Base-by-base conservation (phyloP, 1,284 basidiomycete genomes). In the Kwoniella shivajii region DNA sequence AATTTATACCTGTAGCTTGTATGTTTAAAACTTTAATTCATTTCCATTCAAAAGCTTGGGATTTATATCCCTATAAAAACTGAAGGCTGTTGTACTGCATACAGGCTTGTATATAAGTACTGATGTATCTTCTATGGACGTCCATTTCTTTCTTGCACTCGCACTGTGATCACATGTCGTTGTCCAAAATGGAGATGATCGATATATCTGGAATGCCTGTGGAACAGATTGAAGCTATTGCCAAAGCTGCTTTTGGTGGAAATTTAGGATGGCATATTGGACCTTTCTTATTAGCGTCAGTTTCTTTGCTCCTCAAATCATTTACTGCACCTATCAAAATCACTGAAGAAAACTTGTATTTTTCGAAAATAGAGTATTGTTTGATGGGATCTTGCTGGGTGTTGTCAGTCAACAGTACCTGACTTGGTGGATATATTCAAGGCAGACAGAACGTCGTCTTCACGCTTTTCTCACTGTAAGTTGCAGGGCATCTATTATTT, bases 281-380 rank as follows among this genome's bases (percentile, higher is more conserved):
- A 6, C 55, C 55, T 1, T 57, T 37, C 24, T 29, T 57, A 6
- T 31, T 57, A 22, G 47, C 43, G 55, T 57, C 36, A 46, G 55
- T 51, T 27, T 16, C n/a, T n/a, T 33, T 24, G 20, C 31, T 34
- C 3, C 22, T 26, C 3, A 43, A n/a, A 22, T 30, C 14, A 11
- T 13, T 4, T 14, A 26, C 27, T 18, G n/a, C n/a, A n/a, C n/a
- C n/a, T n/a, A n/a, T n/a, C n/a, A n/a, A n/a, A n/a, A n/a, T n/a
- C 0, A 26, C 7, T 31, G 13, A 7, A 3, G 27, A 7, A 6
- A 11, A 45, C 33, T 45, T 13, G 29, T 33, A n/a, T n/a, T n/a
- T n/a, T n/a, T n/a, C n/a, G n/a, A n/a, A 14, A 29, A 4, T 24
- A 54, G 52, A 6, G 27, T 54, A 4, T 4, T 47, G 4, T 31